These are phyloP conservation scores for Geopyxis carbonaria DNA, from an alignment of 495 filamentous ascomycete species.

Conservation along the genomic window DNA sequence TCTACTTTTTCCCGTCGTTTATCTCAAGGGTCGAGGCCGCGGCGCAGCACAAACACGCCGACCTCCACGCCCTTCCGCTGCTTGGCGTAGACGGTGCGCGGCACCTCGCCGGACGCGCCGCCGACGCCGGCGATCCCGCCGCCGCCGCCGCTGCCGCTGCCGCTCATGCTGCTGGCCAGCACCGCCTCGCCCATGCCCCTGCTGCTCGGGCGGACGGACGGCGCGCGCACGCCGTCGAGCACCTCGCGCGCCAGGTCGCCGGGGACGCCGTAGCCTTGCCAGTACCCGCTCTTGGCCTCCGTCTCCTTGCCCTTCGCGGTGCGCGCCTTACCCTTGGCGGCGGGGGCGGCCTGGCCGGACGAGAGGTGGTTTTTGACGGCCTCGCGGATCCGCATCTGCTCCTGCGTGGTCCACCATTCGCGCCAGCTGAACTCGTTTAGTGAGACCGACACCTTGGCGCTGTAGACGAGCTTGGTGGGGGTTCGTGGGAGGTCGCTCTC, in stretches of 20 bases:
- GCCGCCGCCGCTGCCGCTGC: slow-evolving; percentile 25
- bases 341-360: slow-evolving; percentile 27
- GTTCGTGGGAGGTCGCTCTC: slow-evolving; percentile 11
- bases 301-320: slow-evolving; percentile 1
- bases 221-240: slow-evolving; percentile 38
- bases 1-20: neutral
- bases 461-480: slow-evolving; percentile 27
- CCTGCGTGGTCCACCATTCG: slow-evolving; percentile 58
- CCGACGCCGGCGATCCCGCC: slow-evolving; percentile 23
- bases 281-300: slow-evolving; percentile 2
- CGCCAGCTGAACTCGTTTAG: slow-evolving; percentile 44
- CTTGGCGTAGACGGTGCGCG: slow-evolving; percentile 20
- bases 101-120: slow-evolving; percentile 31
- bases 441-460: slow-evolving; percentile 35
- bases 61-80: slow-evolving; percentile 38
- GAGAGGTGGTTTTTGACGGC: slow-evolving; percentile 42
- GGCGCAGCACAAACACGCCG: slow-evolving; percentile 44
- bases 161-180: slow-evolving; percentile 21
- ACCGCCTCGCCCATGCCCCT: slow-evolving; percentile 25
- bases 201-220: slow-evolving; percentile 15
- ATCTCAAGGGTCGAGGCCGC: slow-evolving; percentile 8
- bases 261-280: slow-evolving; percentile 19
- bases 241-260: slow-evolving; percentile 41
- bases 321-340: neutral
- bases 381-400: slow-evolving; percentile 46